phyloP scores from a whole-genome alignment of 495 filamentous ascomycete species.

The Hypoxylon perforatum region DNA sequence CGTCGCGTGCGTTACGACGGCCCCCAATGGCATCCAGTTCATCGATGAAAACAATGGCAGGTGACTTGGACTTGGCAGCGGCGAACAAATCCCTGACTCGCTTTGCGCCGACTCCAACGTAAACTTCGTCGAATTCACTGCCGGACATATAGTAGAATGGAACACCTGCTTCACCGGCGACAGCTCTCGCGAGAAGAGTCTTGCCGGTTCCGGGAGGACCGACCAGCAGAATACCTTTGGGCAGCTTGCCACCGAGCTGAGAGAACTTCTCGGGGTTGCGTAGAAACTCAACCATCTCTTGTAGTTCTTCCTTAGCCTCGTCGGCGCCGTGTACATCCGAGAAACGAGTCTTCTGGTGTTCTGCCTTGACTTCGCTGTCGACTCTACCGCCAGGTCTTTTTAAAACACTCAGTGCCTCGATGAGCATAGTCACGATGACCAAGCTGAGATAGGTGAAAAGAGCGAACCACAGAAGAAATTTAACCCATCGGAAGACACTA shows the following conservation, averaged over 20 bases:
- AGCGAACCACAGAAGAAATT: constrained; percentile 81
- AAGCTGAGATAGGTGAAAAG: constrained; percentile 79
- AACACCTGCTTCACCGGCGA: constrained; percentile 96
- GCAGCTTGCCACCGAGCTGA: constrained; percentile 91
- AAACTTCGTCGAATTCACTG: constrained; percentile 97
- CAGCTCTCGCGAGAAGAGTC: constrained; percentile 94
- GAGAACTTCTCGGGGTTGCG: constrained; percentile 92
- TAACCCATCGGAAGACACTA: constrained; percentile 88
- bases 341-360: constrained; percentile 91
- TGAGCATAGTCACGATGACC: constrained; percentile 77
- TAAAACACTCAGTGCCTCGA: constrained; percentile 80
- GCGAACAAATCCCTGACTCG: constrained; percentile 96
- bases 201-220: constrained; percentile 98
- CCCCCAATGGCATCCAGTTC: constrained; percentile 96
- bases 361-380: constrained; percentile 84
- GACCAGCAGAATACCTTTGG: constrained; percentile 94
- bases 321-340: constrained; percentile 96
- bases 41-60: constrained; percentile 98
- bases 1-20: constrained; percentile 91
- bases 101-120: constrained; percentile 97
- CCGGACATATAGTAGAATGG: constrained; percentile 99
- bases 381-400: constrained; percentile 77
- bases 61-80: constrained; percentile 86
- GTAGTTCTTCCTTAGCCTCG: constrained; percentile 96
- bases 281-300: constrained; percentile 96